Evolutionary conservation across 1,284 basidiomycete species (phyloP).

Genomic region (Tilletia walkeri): DNA sequence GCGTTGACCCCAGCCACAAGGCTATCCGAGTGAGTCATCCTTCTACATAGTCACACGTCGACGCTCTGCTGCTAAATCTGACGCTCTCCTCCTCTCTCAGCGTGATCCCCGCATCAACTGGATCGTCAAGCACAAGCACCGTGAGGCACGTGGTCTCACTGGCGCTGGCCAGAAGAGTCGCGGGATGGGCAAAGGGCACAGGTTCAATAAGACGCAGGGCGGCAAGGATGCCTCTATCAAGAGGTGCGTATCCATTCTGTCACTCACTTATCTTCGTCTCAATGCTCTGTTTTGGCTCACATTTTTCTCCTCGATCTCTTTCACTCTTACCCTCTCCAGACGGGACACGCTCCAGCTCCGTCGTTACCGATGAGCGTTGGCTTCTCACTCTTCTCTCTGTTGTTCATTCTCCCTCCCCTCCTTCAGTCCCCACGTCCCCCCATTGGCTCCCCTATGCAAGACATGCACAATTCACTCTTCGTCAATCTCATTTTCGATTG

Average conservation of each 20-base stretch:
- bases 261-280: conserved; percentile 74
- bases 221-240: conserved; percentile 87
- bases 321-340: background rate
- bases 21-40: conserved; percentile 65
- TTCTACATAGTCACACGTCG: background rate
- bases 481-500: too few relatives aligned
- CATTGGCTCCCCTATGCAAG: background rate
- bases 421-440: background rate
- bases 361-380: background rate
- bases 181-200: conserved; percentile 83
- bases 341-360: conserved; percentile 3
- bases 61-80: too few relatives aligned
- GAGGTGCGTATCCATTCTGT: conserved; percentile 79
- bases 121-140: conserved; percentile 98
- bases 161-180: conserved; percentile 79
- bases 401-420: background rate
- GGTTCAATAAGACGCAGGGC: conserved; percentile 80
- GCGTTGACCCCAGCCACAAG: conserved; percentile 90
- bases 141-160: conserved; percentile 96
- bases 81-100: conserved; percentile 62
- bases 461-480: too few relatives aligned
- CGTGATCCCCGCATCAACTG: conserved; percentile 97
- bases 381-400: background rate
- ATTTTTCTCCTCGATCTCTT: background rate
- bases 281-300: background rate